A percentile compares a stretch with the other conserved stretches of the same genome.
Evolutionary conservation across 2,329 filamentous ascomycete species (phyloP).

Genomic region (Neospermospora avenae): DNA sequence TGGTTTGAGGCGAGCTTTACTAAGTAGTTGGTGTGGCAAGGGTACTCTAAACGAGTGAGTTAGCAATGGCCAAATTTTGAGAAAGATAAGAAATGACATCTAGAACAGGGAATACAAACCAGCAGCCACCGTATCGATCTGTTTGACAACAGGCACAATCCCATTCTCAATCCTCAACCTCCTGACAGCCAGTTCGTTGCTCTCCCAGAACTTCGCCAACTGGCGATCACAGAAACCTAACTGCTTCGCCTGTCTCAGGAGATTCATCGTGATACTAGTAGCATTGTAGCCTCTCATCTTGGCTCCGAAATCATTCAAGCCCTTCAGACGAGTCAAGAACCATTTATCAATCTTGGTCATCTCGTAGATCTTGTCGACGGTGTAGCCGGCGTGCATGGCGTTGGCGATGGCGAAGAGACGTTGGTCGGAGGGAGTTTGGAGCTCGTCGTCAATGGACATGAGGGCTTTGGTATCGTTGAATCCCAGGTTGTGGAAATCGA

Average conservation of each 20-base stretch:
- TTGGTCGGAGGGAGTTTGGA: conserved; percentile 96
- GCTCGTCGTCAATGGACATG: conserved; percentile 93
- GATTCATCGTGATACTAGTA: conserved; percentile 60
- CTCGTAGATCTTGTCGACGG: conserved; percentile 96
- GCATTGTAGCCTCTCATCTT: conserved; percentile 65
- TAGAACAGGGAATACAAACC: no score
- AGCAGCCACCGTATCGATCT: conserved; percentile 96
- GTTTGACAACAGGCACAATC: conserved; percentile 88
- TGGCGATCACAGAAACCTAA: conserved; percentile 94
- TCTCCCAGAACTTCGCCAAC: conserved; percentile 89
- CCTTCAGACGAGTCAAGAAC: conserved; percentile 92
- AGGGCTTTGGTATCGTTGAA: conserved; percentile 89
- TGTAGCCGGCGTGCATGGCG: conserved; percentile 92
- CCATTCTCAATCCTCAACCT: conserved; percentile 79
- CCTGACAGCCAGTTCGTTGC: conserved; percentile 88
- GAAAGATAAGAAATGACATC: no score
- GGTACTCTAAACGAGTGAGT: conserved; percentile 62
- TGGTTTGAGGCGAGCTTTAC: no score
- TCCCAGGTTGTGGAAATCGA: conserved; percentile 92
- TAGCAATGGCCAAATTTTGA: no score
- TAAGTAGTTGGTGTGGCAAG: conserved; percentile 90
- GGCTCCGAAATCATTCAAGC: conserved; percentile 84
- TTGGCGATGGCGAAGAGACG: conserved; percentile 97
- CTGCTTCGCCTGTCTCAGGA: conserved; percentile 83
- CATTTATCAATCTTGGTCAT: conserved; percentile 98